phyloP scores from a whole-genome alignment of 805 yeast species.

The Priceomyces fermenticarens region DNA sequence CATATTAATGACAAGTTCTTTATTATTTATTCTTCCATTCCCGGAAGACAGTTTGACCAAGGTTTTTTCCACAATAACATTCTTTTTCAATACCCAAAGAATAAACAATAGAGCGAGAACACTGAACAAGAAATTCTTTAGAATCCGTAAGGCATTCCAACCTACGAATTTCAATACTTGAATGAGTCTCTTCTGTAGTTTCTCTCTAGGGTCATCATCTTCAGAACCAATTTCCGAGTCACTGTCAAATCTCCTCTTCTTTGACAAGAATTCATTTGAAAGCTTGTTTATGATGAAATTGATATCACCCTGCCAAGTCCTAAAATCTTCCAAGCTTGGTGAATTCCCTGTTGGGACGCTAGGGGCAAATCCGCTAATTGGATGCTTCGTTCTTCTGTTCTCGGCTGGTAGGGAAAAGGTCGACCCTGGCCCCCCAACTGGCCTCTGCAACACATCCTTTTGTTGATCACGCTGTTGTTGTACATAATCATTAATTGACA shows the following conservation, averaged over 20 bases:
- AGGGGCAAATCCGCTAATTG: slow-evolving; percentile 8
- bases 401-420: slow-evolving; percentile 17
- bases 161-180: slow-evolving; percentile 27
- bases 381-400: slow-evolving; percentile 8
- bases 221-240: slow-evolving; percentile 10
- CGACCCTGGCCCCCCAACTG: slow-evolving; percentile 13
- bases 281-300: slow-evolving; percentile 45
- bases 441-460: slow-evolving; percentile 5
- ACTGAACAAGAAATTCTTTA: slow-evolving; percentile 35
- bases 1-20: slow-evolving; percentile 43
- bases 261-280: slow-evolving; percentile 32
- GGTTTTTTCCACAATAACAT: slow-evolving; percentile 36
- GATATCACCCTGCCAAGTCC: slow-evolving; percentile 54
- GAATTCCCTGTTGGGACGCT: slow-evolving; percentile 5
- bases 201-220: slow-evolving; percentile 13
- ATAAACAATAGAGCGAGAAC: slow-evolving; percentile 35
- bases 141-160: slow-evolving; percentile 19
- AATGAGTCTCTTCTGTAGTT: slow-evolving; percentile 20
- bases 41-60: slow-evolving; percentile 31
- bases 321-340: slow-evolving; percentile 37
- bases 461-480: slow-evolving; percentile 28
- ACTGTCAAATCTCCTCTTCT: slow-evolving; percentile 13
- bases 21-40: slow-evolving; percentile 17
- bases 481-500: slow-evolving; percentile 34
- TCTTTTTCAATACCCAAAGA: slow-evolving; percentile 41